Percentiles rank a stretch among this genome's conserved stretches.
Conservation (phyloP, 106 monocot species). For the Iris macrosiphon region DNA sequence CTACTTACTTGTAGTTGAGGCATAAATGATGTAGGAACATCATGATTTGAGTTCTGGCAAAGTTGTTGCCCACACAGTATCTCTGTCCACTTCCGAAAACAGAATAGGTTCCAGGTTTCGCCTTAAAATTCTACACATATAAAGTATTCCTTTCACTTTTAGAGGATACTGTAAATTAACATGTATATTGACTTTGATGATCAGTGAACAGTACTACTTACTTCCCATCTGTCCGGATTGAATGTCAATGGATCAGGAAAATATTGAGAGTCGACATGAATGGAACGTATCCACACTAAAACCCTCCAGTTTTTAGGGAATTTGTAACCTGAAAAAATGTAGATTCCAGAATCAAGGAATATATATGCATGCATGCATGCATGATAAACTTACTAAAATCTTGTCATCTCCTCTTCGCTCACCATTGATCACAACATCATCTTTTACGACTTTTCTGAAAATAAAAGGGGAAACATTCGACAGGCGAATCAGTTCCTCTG, state of each 20-base stretch:
- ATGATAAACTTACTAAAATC: too few relatives aligned
- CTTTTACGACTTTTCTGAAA: constrained; percentile 27
- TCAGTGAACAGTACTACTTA: too few relatives aligned
- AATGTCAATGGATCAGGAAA: constrained; percentile 29
- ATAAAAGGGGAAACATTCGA: constrained; percentile 38
- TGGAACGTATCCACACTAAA: constrained; percentile 26
- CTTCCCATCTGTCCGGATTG: constrained; percentile 39
- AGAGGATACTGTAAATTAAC: too few relatives aligned
- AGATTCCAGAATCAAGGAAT: too few relatives aligned
- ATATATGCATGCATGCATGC: too few relatives aligned
- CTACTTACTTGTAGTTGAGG: constrained; percentile 28
- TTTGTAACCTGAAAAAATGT: constrained; percentile 23
- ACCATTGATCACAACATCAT: constrained; percentile 36
- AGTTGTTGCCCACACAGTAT: constrained; percentile 29
- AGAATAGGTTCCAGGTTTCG: constrained; percentile 20
- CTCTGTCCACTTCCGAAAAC: constrained; percentile 25
- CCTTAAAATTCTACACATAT: constrained; percentile 20
- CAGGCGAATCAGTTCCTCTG: constrained; percentile 31
- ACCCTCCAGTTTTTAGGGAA: constrained; percentile 35
- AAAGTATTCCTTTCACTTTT: too few relatives aligned
- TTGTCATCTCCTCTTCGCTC: too few relatives aligned
- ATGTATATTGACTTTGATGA: too few relatives aligned
- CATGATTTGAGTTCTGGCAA: constrained; percentile 24
- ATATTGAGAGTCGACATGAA: constrained; percentile 27
- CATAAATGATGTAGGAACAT: constrained; percentile 29